Evolutionary conservation across 768 basidiomycete genomes (phyloP).

Genomic region (Russula earlei): DNA sequence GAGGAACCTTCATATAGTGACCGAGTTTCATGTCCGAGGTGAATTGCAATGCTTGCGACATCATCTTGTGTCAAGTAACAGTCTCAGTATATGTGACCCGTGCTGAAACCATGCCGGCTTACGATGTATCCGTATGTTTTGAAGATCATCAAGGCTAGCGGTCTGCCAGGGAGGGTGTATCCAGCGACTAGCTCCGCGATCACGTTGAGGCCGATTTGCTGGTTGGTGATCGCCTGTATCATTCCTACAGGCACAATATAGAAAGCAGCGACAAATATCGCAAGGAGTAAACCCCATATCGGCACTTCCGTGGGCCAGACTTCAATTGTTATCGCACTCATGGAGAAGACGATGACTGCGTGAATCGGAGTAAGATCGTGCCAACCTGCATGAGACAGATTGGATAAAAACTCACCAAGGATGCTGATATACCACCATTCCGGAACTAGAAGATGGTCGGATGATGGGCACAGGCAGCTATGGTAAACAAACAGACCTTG

Average conservation of each 20-base stretch:
- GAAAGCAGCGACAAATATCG: conserved; percentile 39
- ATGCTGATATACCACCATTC: conserved; percentile 44
- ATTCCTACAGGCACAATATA: conserved; percentile 76
- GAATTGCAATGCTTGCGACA: conserved; percentile 51
- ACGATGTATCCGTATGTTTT: conserved; percentile 34
- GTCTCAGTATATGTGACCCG: background rate
- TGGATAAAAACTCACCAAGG: conserved; percentile 26
- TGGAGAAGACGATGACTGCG: conserved; percentile 51
- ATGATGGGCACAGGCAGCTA: background rate
- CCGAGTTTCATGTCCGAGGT: conserved; percentile 71
- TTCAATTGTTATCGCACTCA: conserved; percentile 50
- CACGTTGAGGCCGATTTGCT: conserved; percentile 60
- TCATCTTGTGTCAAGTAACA: conserved; percentile 12
- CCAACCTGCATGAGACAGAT: background rate
- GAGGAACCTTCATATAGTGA: conserved; percentile 61
- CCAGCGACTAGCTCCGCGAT: conserved; percentile 70
- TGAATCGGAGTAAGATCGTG: conserved; percentile 24
- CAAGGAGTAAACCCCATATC: conserved; percentile 55
- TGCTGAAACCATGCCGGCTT: background rate
- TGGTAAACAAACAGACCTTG: conserved; percentile 8
- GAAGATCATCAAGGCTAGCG: conserved; percentile 74
- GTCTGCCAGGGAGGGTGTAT: conserved; percentile 47
- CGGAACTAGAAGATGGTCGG: conserved; percentile 29
- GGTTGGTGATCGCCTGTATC: conserved; percentile 77
- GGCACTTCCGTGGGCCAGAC: conserved; percentile 61